Evolutionary conservation across 805 yeast genomes (phyloP).

Genomic region (Starmerella bacillaris): DNA sequence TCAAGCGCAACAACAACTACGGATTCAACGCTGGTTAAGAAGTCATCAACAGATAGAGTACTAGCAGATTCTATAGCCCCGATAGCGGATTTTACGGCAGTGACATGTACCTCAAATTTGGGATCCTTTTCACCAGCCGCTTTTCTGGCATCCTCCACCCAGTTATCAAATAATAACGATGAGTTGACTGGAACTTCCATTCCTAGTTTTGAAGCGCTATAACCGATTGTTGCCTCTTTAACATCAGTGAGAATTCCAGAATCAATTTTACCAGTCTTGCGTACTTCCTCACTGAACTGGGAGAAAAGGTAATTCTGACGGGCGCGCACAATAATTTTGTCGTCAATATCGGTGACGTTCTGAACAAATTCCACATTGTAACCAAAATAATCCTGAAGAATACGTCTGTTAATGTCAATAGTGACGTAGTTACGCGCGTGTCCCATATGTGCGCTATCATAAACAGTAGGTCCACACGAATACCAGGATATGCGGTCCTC

Average conservation of each 20-base stretch:
- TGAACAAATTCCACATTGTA: conserved; percentile 78
- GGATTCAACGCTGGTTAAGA: conserved; percentile 44
- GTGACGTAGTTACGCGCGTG: conserved; percentile 95
- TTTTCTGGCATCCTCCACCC: conserved; percentile 27
- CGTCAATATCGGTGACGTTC: conserved; percentile 97
- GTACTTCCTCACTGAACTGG: conserved; percentile 28
- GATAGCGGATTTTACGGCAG: conserved; percentile 40
- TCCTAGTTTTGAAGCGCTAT: conserved; percentile 19
- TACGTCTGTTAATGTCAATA: conserved; percentile 79
- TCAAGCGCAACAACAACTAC: conserved; percentile 62
- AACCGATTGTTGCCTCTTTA: conserved; percentile 24
- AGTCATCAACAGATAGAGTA: conserved; percentile 17
- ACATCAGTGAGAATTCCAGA: conserved; percentile 20
- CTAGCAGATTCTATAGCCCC: conserved; percentile 22
- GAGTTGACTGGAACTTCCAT: not conserved
- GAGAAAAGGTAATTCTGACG: conserved; percentile 73
- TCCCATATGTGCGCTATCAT: conserved; percentile 93
- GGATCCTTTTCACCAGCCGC: conserved; percentile 32
- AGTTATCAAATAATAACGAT: conserved; percentile 29
- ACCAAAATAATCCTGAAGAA: conserved; percentile 79
- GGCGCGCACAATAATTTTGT: conserved; percentile 86
- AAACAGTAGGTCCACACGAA: conserved; percentile 96
- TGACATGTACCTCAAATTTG: conserved; percentile 71
- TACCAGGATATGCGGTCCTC: conserved; percentile 69
- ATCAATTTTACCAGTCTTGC: conserved; percentile 24